Evolutionary conservation across 768 basidiomycete genomes (phyloP), one percentile per base, ranked within the genome.

Genomic region (Termitomyces sp.): DNA sequence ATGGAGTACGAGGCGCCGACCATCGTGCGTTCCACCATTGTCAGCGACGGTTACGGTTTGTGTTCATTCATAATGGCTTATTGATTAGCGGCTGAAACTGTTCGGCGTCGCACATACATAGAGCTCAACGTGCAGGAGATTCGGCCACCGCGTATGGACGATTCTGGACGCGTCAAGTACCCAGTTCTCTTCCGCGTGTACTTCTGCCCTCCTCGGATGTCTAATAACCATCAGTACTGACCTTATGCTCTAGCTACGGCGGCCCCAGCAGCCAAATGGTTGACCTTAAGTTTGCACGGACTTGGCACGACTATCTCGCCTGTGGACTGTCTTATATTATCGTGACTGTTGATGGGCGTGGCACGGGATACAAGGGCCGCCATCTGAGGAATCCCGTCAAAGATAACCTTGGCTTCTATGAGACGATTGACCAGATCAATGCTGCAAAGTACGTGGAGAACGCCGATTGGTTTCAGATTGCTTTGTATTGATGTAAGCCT

Each of bases 151-250:
- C 81, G 84, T 61, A 91, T 98, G 88, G 97, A 99, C 67, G 88
- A 91, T 67, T 90, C 93, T 22, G 97, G 97, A n/a, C 86, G 92
- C 48, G 93, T 90, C 9, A 95, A 96, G 72, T 98, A 99, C 69
- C 92, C 97, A 1, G 94, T 98, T 22, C 78, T 99, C 33, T 94
- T 98, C 79, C 79, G 84, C 48, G 92, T 96, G 85, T 96, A 71
- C 67, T 80, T 74, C 16, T 58, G 57, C 52, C 38, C n/a, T 62
- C 46, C 49, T 55, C 56, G 50, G 52, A 58, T 45, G 52, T 46
- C 7, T 38, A 28, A 48, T 42, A 22, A 42, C 15, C 24, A 55
- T 62, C 61, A 46, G 65, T 39, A 55, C 38, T 60, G 53, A 56
- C 22, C 16, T 56, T 45, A 57, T 44, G 62, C 38, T 59, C 39